These are phyloP conservation scores for Waltergamsia citrina DNA, from an alignment of 2,329 filamentous ascomycete genomes.

Conservation along the genomic window DNA sequence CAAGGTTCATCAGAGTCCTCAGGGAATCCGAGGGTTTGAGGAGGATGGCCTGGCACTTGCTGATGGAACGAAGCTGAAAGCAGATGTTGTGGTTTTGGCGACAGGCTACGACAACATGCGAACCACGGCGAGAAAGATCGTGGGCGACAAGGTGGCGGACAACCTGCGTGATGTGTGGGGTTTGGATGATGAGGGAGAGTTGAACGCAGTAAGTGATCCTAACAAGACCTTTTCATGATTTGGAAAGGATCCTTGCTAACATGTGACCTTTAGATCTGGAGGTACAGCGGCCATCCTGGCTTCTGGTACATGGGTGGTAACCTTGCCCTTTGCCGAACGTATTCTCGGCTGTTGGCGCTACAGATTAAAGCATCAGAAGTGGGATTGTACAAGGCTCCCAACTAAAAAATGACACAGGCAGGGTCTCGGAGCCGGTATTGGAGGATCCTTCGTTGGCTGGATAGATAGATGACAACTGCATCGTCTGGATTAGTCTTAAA, in stretches of 20 bases:
- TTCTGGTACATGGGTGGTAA: conserved; percentile 28
- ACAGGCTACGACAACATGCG: conserved; percentile 30
- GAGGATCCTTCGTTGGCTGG: no score
- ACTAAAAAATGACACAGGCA: no score
- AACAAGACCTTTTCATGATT: background rate
- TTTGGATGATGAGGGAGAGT: conserved; percentile 21
- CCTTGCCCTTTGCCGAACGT: conserved; percentile 20
- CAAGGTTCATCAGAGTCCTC: conserved; percentile 19
- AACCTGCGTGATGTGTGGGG: conserved; percentile 21
- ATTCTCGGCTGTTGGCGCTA: conserved; percentile 22
- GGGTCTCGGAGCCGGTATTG: no score
- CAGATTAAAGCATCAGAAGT: conserved; percentile 26
- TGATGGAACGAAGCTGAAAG: conserved; percentile 23
- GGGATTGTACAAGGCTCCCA: conserved; percentile 5
- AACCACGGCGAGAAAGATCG: conserved; percentile 17
- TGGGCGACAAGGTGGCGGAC: conserved; percentile 23
- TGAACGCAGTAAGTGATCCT: conserved; percentile 11
- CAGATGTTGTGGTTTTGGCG: conserved; percentile 30
- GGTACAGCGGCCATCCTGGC: conserved; percentile 21
- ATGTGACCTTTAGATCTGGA: conserved; percentile 18
- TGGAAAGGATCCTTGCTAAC: background rate
- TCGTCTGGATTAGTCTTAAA: no score
- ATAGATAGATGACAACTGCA: no score
- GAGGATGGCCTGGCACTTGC: conserved; percentile 12
- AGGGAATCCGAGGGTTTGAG: conserved; percentile 20